These are phyloP conservation scores for Poronia punctata DNA, from an alignment of 495 filamentous ascomycete genomes.

Conservation along the genomic window DNA sequence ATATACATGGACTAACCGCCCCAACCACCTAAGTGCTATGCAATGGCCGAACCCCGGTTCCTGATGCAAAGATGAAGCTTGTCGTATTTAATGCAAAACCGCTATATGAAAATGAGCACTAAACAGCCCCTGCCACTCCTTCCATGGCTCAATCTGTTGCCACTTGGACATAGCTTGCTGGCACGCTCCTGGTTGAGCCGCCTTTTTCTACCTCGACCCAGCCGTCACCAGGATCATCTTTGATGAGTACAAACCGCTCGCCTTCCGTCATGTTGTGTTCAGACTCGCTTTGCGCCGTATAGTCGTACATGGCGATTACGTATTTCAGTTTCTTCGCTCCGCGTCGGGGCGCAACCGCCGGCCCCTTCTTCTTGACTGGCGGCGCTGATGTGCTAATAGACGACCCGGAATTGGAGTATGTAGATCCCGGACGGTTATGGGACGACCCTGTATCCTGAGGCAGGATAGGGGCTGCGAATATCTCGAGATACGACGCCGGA, in stretches of 20 bases:
- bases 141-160: conserved; percentile 10
- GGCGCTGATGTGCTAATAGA: conserved; percentile 50
- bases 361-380: conserved; percentile 76
- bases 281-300: conserved; percentile 73
- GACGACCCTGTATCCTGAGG: conserved; percentile 47
- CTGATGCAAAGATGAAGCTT: neutral
- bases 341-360: conserved; percentile 82
- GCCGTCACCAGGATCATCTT: conserved; percentile 79
- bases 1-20: neutral
- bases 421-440: conserved; percentile 50
- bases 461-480: conserved; percentile 42
- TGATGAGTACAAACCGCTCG: conserved; percentile 83
- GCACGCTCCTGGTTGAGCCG: conserved; percentile 86
- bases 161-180: conserved; percentile 82
- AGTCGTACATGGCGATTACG: conserved; percentile 89
- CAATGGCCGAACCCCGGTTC: conserved; percentile 2
- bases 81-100: no score
- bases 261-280: conserved; percentile 89
- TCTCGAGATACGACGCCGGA: conserved; percentile 63
- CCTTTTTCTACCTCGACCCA: conserved; percentile 95
- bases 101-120: no score
- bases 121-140: no score
- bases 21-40: conserved; percentile 1
- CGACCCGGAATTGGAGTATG: conserved; percentile 74
- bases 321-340: conserved; percentile 95